Evolutionary conservation across 2,329 filamentous ascomycete genomes (phyloP).

Genomic region (Penicillium psychrosexuale): DNA sequence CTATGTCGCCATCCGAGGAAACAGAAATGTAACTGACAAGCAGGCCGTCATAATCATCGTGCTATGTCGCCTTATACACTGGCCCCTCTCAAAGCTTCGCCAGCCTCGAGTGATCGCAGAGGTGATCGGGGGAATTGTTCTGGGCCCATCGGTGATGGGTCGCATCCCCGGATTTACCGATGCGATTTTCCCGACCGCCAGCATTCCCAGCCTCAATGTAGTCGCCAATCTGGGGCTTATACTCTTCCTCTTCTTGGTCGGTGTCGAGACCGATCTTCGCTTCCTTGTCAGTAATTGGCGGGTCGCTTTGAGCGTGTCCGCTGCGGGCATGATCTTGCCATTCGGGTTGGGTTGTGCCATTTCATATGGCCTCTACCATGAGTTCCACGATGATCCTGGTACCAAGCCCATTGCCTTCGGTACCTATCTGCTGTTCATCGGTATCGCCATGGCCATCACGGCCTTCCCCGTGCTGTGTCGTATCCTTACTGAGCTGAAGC

Average conservation of each 20-base stretch:
- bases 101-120: conserved; percentile 82
- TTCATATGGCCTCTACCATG: conserved; percentile 73
- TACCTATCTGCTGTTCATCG: conserved; percentile 74
- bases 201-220: conserved; percentile 71
- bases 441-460: conserved; percentile 90
- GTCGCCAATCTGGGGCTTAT: conserved; percentile 81
- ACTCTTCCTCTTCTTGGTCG: conserved; percentile 83
- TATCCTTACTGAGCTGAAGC: conserved; percentile 85
- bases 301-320: conserved; percentile 70
- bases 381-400: conserved; percentile 61
- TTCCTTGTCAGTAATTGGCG: conserved; percentile 78
- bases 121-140: conserved; percentile 77
- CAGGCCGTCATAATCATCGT: conserved; percentile 68
- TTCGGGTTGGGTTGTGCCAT: conserved; percentile 80
- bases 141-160: conserved; percentile 85
- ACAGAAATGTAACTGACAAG: conserved; percentile 1
- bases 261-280: conserved; percentile 78
- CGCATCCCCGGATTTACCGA: conserved; percentile 73
- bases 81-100: conserved; percentile 70
- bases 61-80: conserved; percentile 71
- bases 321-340: conserved; percentile 75
- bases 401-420: conserved; percentile 59
- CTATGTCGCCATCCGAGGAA: background rate
- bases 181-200: conserved; percentile 71
- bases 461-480: conserved; percentile 87